Evolutionary conservation across 139 green algal species (phyloP), one percentile per base, ranked within the genome.

Genomic region (Chlamydomonas eustigma): DNA sequence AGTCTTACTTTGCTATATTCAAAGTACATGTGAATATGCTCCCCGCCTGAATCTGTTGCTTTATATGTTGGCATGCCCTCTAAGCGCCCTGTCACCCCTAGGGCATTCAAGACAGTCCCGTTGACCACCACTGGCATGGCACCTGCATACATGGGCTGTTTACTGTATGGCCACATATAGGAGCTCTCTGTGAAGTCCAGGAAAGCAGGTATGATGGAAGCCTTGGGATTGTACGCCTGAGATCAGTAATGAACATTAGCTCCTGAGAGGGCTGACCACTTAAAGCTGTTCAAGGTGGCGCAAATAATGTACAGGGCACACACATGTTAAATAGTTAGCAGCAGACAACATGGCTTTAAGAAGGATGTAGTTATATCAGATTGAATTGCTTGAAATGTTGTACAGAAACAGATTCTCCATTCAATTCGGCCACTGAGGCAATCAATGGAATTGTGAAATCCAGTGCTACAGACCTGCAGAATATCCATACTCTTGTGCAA

Each of bases 131-230:
- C 31, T 0, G 95, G 95, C 86, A 98, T 89, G 37, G 82, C 87
- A 51, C 74, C 74, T 28, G 76, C 34, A 58, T 81, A 81, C 30
- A 76, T 50, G 3, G 12, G 33, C 65, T 71, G 66, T 22, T 25
- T 79, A 86, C 95, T 98, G 85, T 93, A 94, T 33, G 96, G 96
- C 96, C 96, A 99, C 81, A 92, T 91, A 88, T 97, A 98, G 50
- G 94, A 92, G 85, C 94, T 97, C 72, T 96, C 86, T 0, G 90
- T 93, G 18, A 98, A 76, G 89, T 98, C 84, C 6, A 99, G 83
- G 22, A 33, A 71, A 2, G 81, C 50, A 4, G 96, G 96, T 25
- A 95, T 79, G 4, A 97, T 68, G 1, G 88, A 96, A 2, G 94
- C 95, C 5, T 93, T 85, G 0, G 96, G 95, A 50, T 80, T 65